Percentiles rank a stretch among this genome's conserved stretches.
These are phyloP conservation scores for Aspergillus persii DNA, from an alignment of 2,329 filamentous ascomycete species.

Conservation along the genomic window DNA sequence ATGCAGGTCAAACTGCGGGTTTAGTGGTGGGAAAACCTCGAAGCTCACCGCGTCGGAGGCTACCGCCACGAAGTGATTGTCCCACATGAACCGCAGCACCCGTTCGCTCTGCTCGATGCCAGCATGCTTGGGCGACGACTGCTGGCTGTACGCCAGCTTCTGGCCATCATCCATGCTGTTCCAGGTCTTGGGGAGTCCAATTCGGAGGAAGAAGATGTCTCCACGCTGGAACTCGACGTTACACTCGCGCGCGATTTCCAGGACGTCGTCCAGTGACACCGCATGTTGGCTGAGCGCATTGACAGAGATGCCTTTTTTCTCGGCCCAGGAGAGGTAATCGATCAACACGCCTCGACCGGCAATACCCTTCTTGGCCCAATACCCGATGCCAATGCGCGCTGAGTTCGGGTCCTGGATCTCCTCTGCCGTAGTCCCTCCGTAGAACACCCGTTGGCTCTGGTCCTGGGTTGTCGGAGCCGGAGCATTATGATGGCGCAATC, in stretches of 20 bases:
- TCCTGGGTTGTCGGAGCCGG: conserved; percentile 37
- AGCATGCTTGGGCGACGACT: conserved; percentile 32
- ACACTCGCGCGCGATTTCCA: conserved; percentile 34
- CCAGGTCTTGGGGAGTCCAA: conserved; percentile 37
- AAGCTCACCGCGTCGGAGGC: conserved; percentile 60
- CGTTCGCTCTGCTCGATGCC: conserved; percentile 40
- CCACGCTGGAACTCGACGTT: conserved; percentile 36
- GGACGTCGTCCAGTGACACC: conserved; percentile 35
- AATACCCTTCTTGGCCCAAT: conserved; percentile 40
- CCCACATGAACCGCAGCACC: conserved; percentile 58
- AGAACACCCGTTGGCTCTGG: conserved; percentile 30
- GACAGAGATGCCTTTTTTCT: conserved; percentile 30
- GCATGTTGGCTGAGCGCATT: conserved; percentile 34
- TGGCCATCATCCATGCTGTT: conserved; percentile 27
- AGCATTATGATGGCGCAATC: conserved; percentile 51
- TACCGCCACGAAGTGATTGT: conserved; percentile 58
- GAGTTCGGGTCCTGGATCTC: conserved; percentile 35
- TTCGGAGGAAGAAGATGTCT: conserved; percentile 41
- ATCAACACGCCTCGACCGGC: conserved; percentile 42
- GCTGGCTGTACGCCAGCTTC: conserved; percentile 30
- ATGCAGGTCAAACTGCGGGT: conserved; percentile 36
- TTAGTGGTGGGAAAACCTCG: conserved; percentile 49
- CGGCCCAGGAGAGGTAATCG: conserved; percentile 38
- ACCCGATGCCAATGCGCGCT: conserved; percentile 36
- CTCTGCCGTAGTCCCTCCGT: conserved; percentile 36